Evolutionary conservation across 352 stramenopile species (phyloP).

Genomic region (Hyaloperonospora brassicae): DNA sequence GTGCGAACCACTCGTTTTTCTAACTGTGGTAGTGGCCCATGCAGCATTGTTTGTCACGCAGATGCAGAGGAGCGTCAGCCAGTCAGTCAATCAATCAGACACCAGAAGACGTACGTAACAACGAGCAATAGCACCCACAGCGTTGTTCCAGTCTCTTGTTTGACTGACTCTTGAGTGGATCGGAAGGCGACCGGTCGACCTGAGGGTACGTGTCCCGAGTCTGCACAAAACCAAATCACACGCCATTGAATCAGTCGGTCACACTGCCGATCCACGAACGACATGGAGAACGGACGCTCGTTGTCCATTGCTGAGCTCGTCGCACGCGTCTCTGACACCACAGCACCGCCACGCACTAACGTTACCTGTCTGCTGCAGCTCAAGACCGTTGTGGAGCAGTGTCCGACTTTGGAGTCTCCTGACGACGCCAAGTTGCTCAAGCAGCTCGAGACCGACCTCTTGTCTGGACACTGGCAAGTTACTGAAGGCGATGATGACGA

Average conservation of each 20-base stretch:
- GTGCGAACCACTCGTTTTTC: slow-evolving; percentile 64
- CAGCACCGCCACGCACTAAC: slow-evolving; percentile 2
- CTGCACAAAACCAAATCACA: neutral
- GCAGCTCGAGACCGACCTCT: slow-evolving; percentile 15
- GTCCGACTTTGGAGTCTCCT: neutral
- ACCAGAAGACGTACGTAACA: neutral
- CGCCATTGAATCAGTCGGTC: neutral
- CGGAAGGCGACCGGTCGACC: too few species aligned
- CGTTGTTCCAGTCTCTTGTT: neutral
- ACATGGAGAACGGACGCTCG: neutral
- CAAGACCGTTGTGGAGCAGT: slow-evolving; percentile 7
- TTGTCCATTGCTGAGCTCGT: slow-evolving; percentile 18
- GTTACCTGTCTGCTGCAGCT: slow-evolving; percentile 8
- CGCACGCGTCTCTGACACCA: slow-evolving; percentile 7
- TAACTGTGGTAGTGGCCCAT: slow-evolving; percentile 10
- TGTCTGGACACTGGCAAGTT: slow-evolving; percentile 14
- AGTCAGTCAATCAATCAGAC: neutral
- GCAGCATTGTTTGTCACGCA: too few species aligned
- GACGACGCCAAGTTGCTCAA: slow-evolving; percentile 14
- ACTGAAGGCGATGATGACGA: slow-evolving; percentile 18
- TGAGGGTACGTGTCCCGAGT: neutral
- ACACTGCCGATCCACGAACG: too few species aligned
- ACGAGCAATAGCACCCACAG: neutral
- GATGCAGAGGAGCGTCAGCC: too few species aligned
- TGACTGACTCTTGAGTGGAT: too few species aligned